phyloP scores from a whole-genome alignment of 2,329 filamentous ascomycete species.

The Pseudogymnoascus sp. region DNA sequence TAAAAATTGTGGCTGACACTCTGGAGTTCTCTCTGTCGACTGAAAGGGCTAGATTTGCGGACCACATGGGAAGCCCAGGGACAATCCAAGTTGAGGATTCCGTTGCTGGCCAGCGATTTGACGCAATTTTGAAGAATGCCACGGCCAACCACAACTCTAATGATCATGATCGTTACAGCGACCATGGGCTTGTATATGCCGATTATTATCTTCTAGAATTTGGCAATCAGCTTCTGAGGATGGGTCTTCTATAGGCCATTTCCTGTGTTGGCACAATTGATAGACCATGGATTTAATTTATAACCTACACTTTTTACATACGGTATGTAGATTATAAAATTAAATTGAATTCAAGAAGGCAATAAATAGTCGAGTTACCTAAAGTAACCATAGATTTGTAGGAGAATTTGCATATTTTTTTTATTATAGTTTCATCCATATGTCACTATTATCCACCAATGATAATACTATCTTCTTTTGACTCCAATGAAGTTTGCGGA shows the following conservation, averaged over 20 bases:
- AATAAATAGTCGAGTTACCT: neutral
- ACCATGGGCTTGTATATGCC: constrained; percentile 40
- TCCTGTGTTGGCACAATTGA: neutral
- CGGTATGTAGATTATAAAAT: neutral
- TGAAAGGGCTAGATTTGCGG: constrained; percentile 12
- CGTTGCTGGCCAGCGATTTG: constrained; percentile 19
- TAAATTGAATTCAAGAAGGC: neutral
- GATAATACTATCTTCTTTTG: neutral
- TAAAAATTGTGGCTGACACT: constrained; percentile 18
- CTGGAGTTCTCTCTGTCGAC: constrained; percentile 16
- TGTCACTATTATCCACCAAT: neutral
- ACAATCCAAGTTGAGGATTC: constrained; percentile 12
- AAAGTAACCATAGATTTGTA: neutral
- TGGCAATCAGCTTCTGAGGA: constrained; percentile 38
- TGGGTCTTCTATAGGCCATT: constrained; percentile 23
- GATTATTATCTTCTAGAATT: constrained; percentile 42
- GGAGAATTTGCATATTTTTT: neutral
- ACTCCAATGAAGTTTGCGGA: neutral
- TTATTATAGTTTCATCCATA: neutral
- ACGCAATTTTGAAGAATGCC: constrained; percentile 28
- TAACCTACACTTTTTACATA: neutral
- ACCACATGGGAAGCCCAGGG: neutral
- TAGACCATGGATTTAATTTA: neutral
- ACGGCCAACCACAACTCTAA: constrained; percentile 31
- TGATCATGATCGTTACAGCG: constrained; percentile 23